phyloP scores from a whole-genome alignment of 768 basidiomycete species.

The Chalciporus piperatus region DNA sequence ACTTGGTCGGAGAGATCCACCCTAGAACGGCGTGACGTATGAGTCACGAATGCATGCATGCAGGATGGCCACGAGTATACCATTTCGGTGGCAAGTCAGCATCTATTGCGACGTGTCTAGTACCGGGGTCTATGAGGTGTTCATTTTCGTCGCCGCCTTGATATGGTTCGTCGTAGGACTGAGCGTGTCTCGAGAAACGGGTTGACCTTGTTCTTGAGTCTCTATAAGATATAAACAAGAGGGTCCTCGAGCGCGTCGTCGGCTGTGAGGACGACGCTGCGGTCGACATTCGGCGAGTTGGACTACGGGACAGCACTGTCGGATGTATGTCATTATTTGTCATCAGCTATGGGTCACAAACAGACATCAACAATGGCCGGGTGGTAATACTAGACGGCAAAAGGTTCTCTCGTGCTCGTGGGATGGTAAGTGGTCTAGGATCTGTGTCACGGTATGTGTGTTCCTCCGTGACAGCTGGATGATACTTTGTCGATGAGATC shows the following conservation, averaged over 20 bases:
- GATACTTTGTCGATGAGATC: background rate
- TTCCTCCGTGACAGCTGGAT: background rate
- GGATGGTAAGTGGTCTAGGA: background rate
- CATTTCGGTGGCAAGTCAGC: slow-evolving; percentile 80
- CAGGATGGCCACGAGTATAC: slow-evolving; percentile 38
- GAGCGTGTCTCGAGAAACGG: slow-evolving; percentile 40
- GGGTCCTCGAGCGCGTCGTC: slow-evolving; percentile 82
- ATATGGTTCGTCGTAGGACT: slow-evolving; percentile 48
- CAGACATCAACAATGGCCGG: slow-evolving; percentile 21
- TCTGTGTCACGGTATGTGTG: background rate
- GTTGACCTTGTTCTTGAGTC: slow-evolving; percentile 59
- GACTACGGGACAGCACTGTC: slow-evolving; percentile 11
- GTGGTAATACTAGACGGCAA: too few species aligned
- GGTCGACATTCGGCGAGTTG: slow-evolving; percentile 31
- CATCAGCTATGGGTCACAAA: slow-evolving; percentile 12
- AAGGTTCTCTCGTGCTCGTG: background rate
- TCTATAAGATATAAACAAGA: slow-evolving; percentile 91
- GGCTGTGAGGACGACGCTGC: slow-evolving; percentile 35
- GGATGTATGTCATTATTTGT: slow-evolving; percentile 23
- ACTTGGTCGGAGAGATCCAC: slow-evolving; percentile 92
- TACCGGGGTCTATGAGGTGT: slow-evolving; percentile 50
- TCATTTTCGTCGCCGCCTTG: slow-evolving; percentile 54
- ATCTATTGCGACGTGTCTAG: slow-evolving; percentile 51
- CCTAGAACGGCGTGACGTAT: slow-evolving; percentile 45
- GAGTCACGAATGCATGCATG: slow-evolving; percentile 10